Conservation (phyloP, 2,329 filamentous ascomycete genomes). For the Ceratocystiopsis brevicomis region DNA sequence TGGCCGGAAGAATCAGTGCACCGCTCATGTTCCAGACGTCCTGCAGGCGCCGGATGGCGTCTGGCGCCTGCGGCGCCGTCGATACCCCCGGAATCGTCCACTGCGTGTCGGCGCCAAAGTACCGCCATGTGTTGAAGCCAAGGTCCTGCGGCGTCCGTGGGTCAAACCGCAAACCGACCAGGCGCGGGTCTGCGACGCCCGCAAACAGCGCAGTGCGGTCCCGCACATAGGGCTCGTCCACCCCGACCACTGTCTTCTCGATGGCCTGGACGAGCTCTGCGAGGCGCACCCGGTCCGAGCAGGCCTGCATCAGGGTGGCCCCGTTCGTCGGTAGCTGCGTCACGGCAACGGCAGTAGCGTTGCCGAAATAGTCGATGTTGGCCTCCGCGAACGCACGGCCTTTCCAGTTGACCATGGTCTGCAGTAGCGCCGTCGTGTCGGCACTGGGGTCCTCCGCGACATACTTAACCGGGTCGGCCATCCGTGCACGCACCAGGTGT, state of each 20-base stretch:
- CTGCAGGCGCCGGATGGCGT: conserved; percentile 16
- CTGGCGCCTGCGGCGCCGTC: conserved; percentile 7
- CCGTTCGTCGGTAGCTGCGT: conserved; percentile 12
- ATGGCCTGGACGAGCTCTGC: conserved; percentile 15
- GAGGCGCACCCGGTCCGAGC: conserved; percentile 7
- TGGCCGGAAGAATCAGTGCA: conserved; percentile 16
- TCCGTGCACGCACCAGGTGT: conserved; percentile 19
- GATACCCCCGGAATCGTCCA: conserved; percentile 16
- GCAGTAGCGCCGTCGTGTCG: conserved; percentile 13
- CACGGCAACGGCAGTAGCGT: conserved; percentile 21
- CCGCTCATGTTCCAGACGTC: conserved; percentile 15
- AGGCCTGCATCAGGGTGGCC: too few relatives aligned
- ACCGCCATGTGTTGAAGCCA: conserved; percentile 26
- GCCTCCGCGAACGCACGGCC: conserved; percentile 16
- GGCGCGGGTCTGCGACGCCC: conserved; percentile 20
- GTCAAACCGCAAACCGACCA: conserved; percentile 21
- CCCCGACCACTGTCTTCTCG: conserved; percentile 14
- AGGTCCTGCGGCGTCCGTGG: conserved; percentile 21
- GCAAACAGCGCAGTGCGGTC: conserved; percentile 20
- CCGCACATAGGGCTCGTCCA: conserved; percentile 23
- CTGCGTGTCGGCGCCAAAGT: conserved; percentile 22
- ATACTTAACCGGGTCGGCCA: conserved; percentile 5
- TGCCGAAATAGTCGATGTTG: conserved; percentile 21
- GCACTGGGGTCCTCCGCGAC: not conserved
- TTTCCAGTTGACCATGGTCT: conserved; percentile 25